phyloP scores from a whole-genome alignment of 2,329 filamentous ascomycete species.

The Periconia sp. region DNA sequence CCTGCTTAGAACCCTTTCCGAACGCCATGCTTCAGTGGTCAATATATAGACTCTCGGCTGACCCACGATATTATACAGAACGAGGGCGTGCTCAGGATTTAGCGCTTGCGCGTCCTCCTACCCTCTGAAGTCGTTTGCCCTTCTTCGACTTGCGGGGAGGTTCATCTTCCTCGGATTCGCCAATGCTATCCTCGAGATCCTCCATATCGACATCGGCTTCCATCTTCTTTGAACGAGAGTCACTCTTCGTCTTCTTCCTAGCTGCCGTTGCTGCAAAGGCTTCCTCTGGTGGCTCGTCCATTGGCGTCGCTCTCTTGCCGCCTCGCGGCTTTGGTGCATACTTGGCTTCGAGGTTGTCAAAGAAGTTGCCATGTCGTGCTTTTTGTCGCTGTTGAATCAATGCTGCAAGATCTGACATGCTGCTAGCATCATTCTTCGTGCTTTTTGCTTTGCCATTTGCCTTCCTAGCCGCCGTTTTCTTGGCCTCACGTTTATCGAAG shows the following conservation, averaged over 20 bases:
- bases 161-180: conserved; percentile 28
- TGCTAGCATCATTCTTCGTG: conserved; percentile 37
- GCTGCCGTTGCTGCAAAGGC: conserved; percentile 54
- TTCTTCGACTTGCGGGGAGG: conserved; percentile 27
- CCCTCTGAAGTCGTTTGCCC: conserved; percentile 16
- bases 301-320: conserved; percentile 52
- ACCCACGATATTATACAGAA: not conserved
- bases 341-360: conserved; percentile 41
- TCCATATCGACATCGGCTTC: conserved; percentile 23
- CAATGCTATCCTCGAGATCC: conserved; percentile 37
- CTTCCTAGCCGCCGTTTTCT: conserved; percentile 68
- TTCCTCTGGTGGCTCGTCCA: conserved; percentile 68
- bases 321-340: conserved; percentile 46
- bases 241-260: conserved; percentile 34
- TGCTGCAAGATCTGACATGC: conserved; percentile 44
- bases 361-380: conserved; percentile 41
- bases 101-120: conserved; percentile 21
- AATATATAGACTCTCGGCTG: not conserved
- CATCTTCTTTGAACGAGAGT: conserved; percentile 6
- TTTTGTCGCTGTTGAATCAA: conserved; percentile 45
- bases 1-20: too few relatives aligned
- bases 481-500: conserved; percentile 54
- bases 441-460: conserved; percentile 62
- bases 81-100: conserved; percentile 11
- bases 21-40: not conserved